Percentiles rank a stretch among this genome's conserved stretches.
phyloP scores from a whole-genome alignment of 2,329 filamentous ascomycete species.

The Onygena corvina region DNA sequence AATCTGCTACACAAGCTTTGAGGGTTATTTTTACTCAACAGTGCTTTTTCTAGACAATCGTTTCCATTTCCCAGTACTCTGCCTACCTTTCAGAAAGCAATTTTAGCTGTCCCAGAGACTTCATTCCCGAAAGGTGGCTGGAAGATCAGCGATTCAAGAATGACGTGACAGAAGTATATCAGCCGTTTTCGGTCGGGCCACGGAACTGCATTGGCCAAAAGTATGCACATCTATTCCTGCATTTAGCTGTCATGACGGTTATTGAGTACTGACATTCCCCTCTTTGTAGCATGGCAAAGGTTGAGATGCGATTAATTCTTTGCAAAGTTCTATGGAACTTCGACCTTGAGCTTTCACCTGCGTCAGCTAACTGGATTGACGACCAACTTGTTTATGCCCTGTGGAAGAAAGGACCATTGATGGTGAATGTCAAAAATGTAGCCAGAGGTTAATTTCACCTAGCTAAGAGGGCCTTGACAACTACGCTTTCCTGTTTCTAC shows the following conservation, averaged over 20 bases:
- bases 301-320: constrained; percentile 18
- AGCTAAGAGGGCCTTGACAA: too few relatives aligned
- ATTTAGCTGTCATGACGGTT: not conserved
- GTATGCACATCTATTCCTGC: constrained; percentile 12
- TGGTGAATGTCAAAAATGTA: not conserved
- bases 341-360: constrained; percentile 17
- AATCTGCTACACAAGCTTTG: too few relatives aligned
- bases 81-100: constrained; percentile 14
- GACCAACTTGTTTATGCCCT: not conserved
- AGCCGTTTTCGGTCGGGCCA: constrained; percentile 16
- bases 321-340: constrained; percentile 18
- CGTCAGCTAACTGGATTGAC: constrained; percentile 13
- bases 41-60: not conserved
- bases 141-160: constrained; percentile 6
- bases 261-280: not conserved
- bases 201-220: constrained; percentile 16
- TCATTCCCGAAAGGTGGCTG: constrained; percentile 19
- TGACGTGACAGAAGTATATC: constrained; percentile 14
- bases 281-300: constrained; percentile 14
- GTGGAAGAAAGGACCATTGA: constrained; percentile 1
- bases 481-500: too few relatives aligned
- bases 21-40: not conserved
- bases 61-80: constrained; percentile 15
- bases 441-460: not conserved
- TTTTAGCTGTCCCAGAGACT: constrained; percentile 16